Evolutionary conservation across 2,329 filamentous ascomycete species (phyloP).

Genomic region (Ilyonectria robusta): DNA sequence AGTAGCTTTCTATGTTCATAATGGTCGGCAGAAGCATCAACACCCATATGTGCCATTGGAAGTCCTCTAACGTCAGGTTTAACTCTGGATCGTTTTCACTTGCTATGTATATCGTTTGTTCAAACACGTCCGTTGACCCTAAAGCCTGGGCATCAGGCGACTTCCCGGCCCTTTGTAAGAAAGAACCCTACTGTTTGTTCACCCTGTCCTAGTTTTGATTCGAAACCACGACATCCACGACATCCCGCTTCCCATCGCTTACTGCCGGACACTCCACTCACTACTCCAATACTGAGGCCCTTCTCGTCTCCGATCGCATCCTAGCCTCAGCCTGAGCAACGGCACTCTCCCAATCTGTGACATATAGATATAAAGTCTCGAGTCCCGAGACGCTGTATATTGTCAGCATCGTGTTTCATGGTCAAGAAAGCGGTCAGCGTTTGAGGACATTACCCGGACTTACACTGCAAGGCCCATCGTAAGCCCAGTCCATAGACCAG

Average conservation of each 20-base stretch:
- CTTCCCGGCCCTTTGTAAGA: background rate
- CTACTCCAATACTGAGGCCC: background rate
- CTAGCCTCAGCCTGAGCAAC: conserved; percentile 42
- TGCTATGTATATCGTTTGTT: too few relatives aligned
- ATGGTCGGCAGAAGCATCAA: too few relatives aligned
- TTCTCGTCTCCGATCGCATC: conserved; percentile 35
- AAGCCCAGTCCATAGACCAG: conserved; percentile 86
- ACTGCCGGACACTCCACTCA: background rate
- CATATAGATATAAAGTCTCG: conserved; percentile 38
- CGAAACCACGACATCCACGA: background rate
- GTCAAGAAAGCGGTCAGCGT: fast-evolving
- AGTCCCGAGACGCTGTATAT: conserved; percentile 34
- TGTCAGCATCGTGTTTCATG: background rate
- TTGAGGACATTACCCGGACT: conserved; percentile 45
- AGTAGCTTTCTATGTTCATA: too few relatives aligned
- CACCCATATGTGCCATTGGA: too few relatives aligned
- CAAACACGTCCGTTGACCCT: too few relatives aligned
- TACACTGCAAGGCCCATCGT: conserved; percentile 77
- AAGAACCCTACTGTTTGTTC: background rate
- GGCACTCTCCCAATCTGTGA: conserved; percentile 41
- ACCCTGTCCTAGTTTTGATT: background rate
- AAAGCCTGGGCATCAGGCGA: background rate
- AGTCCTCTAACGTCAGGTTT: too few relatives aligned
- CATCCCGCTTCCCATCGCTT: background rate
- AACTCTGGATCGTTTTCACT: too few relatives aligned